Evolutionary conservation across 768 basidiomycete species (phyloP).

Genomic region (Kwoniella dendrophila): DNA sequence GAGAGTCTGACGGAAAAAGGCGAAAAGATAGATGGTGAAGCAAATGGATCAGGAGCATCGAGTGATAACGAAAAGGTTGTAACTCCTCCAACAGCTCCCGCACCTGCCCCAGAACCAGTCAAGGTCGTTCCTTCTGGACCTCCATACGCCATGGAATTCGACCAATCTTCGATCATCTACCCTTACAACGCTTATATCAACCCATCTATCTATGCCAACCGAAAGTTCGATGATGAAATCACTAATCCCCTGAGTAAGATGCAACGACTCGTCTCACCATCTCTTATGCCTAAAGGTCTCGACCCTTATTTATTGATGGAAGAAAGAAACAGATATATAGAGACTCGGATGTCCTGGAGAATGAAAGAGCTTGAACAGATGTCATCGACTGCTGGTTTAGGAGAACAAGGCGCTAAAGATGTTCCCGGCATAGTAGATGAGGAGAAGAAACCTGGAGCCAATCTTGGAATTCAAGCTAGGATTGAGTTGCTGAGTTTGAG

Average conservation of each 20-base stretch:
- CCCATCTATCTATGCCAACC: slow-evolving; percentile 66
- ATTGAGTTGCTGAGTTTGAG: slow-evolving; percentile 91
- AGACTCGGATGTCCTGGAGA: slow-evolving; percentile 83
- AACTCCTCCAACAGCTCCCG: slow-evolving; percentile 17
- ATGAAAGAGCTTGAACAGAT: slow-evolving; percentile 76
- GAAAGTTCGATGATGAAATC: slow-evolving; percentile 62
- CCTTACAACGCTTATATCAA: slow-evolving; percentile 88
- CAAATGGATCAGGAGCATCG: slow-evolving; percentile 25
- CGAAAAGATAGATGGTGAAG: slow-evolving; percentile 25
- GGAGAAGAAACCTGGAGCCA: slow-evolving; percentile 43
- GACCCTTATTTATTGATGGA: slow-evolving; percentile 89
- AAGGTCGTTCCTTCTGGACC: slow-evolving; percentile 19
- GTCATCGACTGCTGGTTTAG: slow-evolving; percentile 78
- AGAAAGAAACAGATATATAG: slow-evolving; percentile 87
- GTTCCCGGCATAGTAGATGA: slow-evolving; percentile 58
- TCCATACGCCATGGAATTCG: slow-evolving; percentile 66
- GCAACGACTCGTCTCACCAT: slow-evolving; percentile 75
- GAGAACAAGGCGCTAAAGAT: slow-evolving; percentile 63
- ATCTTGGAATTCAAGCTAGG: slow-evolving; percentile 71
- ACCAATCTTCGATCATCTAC: slow-evolving; percentile 77
- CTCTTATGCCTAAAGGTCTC: slow-evolving; percentile 84
- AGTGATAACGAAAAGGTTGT: slow-evolving; percentile 28
- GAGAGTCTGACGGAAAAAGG: neutral
- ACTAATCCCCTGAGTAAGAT: slow-evolving; percentile 50
- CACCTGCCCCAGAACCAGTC: slow-evolving; percentile 1